A percentile compares a stretch with the other conserved stretches of the same genome.
Evolutionary conservation across 2,329 filamentous ascomycete species (phyloP).

Genomic region (Volutella citrinella): DNA sequence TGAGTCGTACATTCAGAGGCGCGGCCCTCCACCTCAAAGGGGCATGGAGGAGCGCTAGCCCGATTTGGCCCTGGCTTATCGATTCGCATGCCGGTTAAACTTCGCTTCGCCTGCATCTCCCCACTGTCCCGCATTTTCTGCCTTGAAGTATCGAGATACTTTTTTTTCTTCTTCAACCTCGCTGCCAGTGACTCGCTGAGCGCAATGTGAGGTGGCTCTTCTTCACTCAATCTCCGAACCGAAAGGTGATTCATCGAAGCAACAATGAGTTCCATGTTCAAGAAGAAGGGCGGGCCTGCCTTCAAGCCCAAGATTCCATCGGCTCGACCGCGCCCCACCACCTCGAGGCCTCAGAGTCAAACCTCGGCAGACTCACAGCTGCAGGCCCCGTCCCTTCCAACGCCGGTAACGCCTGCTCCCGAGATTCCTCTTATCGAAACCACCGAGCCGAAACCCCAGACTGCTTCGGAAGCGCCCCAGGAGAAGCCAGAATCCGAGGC

Average conservation of each 20-base stretch:
- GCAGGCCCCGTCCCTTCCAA: constrained; percentile 8
- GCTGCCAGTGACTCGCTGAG: constrained; percentile 4
- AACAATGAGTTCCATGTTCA: constrained; percentile 67
- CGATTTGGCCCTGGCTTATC: constrained; percentile 30
- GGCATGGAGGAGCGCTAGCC: constrained; percentile 35
- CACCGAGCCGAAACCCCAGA: constrained; percentile 6
- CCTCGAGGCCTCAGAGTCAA: constrained; percentile 29
- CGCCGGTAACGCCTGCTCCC: constrained; percentile 1
- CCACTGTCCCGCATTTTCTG: constrained; percentile 29
- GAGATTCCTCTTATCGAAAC: constrained; percentile 2
- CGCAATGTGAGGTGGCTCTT: constrained; percentile 20
- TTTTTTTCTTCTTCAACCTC: too few relatives aligned
- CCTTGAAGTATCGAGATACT: too few relatives aligned
- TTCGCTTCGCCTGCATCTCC: too few relatives aligned
- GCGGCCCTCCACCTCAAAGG: constrained; percentile 32
- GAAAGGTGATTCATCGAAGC: too few relatives aligned
- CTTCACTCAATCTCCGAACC: constrained; percentile 7
- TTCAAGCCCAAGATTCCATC: constrained; percentile 69
- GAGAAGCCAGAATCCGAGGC: not conserved
- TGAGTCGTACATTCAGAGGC: constrained; percentile 38
- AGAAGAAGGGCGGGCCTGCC: constrained; percentile 59
- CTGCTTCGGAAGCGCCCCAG: not conserved
- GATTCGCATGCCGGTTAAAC: constrained; percentile 33
- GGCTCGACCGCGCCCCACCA: constrained; percentile 49
- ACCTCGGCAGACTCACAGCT: constrained; percentile 10